Evolutionary conservation across 352 stramenopile species (phyloP), one percentile per base, ranked within the genome.

Genomic region (Saprolegnia parasitica): DNA sequence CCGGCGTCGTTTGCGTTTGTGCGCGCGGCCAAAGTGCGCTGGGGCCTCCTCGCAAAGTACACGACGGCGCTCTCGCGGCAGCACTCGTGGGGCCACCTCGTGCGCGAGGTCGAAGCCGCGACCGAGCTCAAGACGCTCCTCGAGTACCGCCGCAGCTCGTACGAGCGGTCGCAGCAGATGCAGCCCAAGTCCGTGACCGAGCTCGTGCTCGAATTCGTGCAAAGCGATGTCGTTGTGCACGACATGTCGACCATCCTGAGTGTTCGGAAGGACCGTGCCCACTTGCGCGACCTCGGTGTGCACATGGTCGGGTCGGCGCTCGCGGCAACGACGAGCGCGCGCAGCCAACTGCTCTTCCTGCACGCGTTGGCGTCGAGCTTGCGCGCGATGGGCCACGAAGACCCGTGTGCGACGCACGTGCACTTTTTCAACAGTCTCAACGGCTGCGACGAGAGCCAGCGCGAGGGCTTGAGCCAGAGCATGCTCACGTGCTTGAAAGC

Each of bases 151-250:
- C 76, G 81, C 42, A 85, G 75, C 55, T 91, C 81, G 21, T 89
- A 80, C 71, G 85, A 93, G 47, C 71, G 85, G 13, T 65, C 86
- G 13, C 79, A 81, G 29, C 68, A 72, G 20, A 70, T 73, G 0
- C 73, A 83, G 64, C 63, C 64, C 0, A 93, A 90, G 67, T 87
- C 81, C 0, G 82, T 90, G 32, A 93, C 85, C 1, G 85, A 93
- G 45, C 81, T 91, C 74, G 82, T 93, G 24, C 79, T 93, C 5
- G 85, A 90, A 52, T 93, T 93, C 71, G 85, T 93, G 63, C 85
- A 93, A 54, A 91, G 83, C 64, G 85, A 91, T 50, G 77, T 86
- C 10, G 82, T 90, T 73, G 71, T 90, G 9, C 45, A 60, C 0
- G 85, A 91, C 35, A 56, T 93, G 13, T 72, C 75, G 32, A 67